Base-by-base conservation (phyloP, 2,329 filamentous ascomycete genomes). In the Pseudogymnoascus sp. region DNA sequence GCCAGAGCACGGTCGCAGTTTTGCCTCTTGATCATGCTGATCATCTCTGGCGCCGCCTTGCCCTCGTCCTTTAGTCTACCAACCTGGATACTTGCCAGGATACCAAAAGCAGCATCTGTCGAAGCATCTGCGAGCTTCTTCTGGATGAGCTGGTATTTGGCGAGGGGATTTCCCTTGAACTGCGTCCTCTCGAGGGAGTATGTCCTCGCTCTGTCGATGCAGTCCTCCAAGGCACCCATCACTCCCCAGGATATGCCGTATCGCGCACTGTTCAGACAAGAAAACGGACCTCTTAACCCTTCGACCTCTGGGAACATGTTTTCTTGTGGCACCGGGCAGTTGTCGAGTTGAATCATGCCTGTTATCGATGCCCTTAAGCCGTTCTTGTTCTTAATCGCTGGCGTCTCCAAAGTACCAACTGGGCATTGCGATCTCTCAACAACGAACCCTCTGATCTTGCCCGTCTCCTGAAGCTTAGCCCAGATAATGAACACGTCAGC, bases 291-390 rank as follows among this genome's bases (percentile, higher is more conserved):
- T 65, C 79, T 84, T 34, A 99, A 81, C 4, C 95, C 95, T 74
- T 96, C 90, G 4, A 96, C 84, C 1, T 90, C 84, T 0, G 93
- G 93, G 71, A 99, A 92, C 92, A 99, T 96, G 78, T 97, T 96
- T 69, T 86, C 90, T 68, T 88, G 86, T 0, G 92, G 88, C 0
- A 99, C 91, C 0, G 95, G 93, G 68, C 90, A 93, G 66, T 89
- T 87, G 67, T 97, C 93, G 72, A 99, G 83, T 69, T 96, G 92
- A 68, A 99, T 97, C 95, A 97, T 97, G 63, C 95, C 95, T 0
- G 95, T 99, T 67, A 97, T 89, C 11, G 91, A 96, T 11, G 95
- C 95, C 64, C 95, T 84, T 34, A 99, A 84, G 1, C 93, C 95
- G 66, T 90, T 97, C 83, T 99, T 99, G 79, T 97, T 86, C 80